These are phyloP conservation scores for Annulohypoxylon moriforme DNA, from an alignment of 495 filamentous ascomycete species.

Conservation along the genomic window DNA sequence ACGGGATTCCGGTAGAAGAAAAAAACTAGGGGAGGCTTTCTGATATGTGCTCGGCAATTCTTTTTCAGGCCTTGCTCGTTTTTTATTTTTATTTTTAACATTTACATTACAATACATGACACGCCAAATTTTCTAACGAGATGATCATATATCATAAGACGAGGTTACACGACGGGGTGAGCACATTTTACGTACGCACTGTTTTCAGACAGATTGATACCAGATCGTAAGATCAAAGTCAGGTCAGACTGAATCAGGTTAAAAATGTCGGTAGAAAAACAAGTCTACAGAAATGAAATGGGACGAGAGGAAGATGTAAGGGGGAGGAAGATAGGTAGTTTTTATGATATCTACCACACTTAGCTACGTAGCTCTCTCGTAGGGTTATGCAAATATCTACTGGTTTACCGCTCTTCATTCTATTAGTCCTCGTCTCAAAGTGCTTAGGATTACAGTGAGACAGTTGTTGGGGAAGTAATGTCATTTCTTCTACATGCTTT, in stretches of 20 bases:
- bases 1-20: constrained; percentile 22
- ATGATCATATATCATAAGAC: constrained; percentile 6
- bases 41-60: constrained; percentile 1
- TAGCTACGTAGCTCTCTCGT: neutral
- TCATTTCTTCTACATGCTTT: neutral
- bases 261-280: constrained; percentile 2
- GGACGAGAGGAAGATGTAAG: too few species aligned
- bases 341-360: neutral
- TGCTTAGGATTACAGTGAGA: neutral
- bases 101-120: constrained; percentile 6
- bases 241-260: neutral
- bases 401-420: neutral
- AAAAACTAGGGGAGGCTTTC: constrained; percentile 27
- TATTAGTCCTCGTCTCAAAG: neutral
- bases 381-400: neutral
- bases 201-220: neutral
- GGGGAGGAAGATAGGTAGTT: neutral
- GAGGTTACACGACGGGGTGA: constrained; percentile 2
- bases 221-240: neutral
- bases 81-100: neutral
- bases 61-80: neutral
- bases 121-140: constrained; percentile 5
- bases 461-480: neutral
- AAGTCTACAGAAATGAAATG: neutral
- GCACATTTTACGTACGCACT: constrained; percentile 1